Conservation (phyloP, 106 monocot species). For the Dendrobium chrysotoxum region DNA sequence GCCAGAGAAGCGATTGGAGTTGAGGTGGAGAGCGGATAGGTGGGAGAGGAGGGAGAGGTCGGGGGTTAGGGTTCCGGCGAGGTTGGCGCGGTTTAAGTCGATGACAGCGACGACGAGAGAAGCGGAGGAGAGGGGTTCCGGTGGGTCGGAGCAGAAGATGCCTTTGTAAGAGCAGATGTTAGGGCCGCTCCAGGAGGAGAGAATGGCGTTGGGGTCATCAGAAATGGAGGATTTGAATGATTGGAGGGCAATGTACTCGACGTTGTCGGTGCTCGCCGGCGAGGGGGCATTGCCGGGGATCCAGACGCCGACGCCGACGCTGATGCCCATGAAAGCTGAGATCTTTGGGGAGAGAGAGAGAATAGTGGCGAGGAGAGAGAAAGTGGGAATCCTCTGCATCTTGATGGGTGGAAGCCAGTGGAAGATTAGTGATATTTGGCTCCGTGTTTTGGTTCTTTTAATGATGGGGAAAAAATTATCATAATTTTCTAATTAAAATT, state of each 20-base stretch:
- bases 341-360: neutral
- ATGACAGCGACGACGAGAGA: constrained; percentile 53
- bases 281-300: constrained; percentile 7
- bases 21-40: constrained; percentile 73
- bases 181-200: constrained; percentile 61
- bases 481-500: too few relatives aligned
- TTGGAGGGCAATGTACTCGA: constrained; percentile 61
- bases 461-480: too few relatives aligned
- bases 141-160: constrained; percentile 63
- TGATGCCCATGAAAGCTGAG: constrained; percentile 18
- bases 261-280: constrained; percentile 2
- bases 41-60: constrained; percentile 56
- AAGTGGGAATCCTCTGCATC: constrained; percentile 6
- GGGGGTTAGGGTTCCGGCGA: constrained; percentile 43
- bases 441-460: neutral
- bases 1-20: constrained; percentile 70
- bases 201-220: constrained; percentile 52
- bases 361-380: constrained; percentile 8
- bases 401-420: neutral
- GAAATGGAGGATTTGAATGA: constrained; percentile 56
- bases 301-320: constrained; percentile 40
- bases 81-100: constrained; percentile 68
- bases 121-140: constrained; percentile 10
- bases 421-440: neutral
- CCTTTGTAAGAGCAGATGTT: constrained; percentile 81